phyloP scores from a whole-genome alignment of 306 rosid genomes.

The Prunus campanulata region DNA sequence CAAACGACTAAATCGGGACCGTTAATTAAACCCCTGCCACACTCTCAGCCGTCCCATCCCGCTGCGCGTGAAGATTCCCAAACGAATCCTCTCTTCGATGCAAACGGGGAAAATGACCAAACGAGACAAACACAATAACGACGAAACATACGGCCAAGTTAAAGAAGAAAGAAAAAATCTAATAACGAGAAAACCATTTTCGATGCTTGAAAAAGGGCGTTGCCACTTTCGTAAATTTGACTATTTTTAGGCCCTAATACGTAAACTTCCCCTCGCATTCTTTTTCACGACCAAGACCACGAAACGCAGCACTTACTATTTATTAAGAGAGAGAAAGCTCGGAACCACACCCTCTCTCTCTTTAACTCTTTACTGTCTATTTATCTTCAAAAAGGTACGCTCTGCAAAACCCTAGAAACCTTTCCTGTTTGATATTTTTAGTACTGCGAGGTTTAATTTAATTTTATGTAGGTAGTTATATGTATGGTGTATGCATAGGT shows the following conservation, averaged over 20 bases:
- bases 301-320: neutral
- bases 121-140: neutral
- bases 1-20: neutral
- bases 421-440: neutral
- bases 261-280: neutral
- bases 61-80: neutral
- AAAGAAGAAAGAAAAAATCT: neutral
- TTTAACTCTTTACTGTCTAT: neutral
- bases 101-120: neutral
- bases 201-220: too few species aligned
- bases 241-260: neutral
- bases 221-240: constrained; percentile 11
- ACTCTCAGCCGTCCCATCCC: neutral
- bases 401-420: constrained; percentile 21
- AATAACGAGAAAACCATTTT: neutral
- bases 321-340: neutral
- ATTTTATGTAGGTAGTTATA: constrained; percentile 1
- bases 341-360: neutral
- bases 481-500: constrained; percentile 21
- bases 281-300: constrained; percentile 14
- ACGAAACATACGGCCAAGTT: constrained; percentile 20
- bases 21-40: neutral
- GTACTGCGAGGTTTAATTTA: neutral
- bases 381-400: constrained; percentile 31
- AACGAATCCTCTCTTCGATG: neutral